Percentiles rank a stretch among this genome's conserved stretches.
These are phyloP conservation scores for Chrysanthemum seticuspe DNA, from an alignment of 129 eudicot species.

Conservation along the genomic window DNA sequence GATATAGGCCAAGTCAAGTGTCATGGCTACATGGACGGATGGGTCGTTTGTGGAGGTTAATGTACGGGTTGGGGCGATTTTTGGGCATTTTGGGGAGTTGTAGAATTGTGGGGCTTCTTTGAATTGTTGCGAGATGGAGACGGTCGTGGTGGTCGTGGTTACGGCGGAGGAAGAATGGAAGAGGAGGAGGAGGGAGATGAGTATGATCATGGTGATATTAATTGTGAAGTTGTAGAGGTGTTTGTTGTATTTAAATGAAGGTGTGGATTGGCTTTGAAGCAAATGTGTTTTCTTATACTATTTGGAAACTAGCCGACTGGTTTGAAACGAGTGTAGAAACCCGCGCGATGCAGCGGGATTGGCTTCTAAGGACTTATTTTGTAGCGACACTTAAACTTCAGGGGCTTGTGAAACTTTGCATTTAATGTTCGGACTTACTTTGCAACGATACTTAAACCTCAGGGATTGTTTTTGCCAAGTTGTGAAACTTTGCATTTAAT, in stretches of 20 bases:
- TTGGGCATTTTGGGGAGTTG: slow-evolving; percentile 36
- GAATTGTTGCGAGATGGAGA: slow-evolving; percentile 34
- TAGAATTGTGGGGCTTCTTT: slow-evolving; percentile 47
- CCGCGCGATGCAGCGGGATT: too few species aligned
- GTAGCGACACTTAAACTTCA: too few species aligned
- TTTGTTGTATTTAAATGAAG: slow-evolving; percentile 18
- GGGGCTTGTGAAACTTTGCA: too few species aligned
- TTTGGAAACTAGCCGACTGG: slow-evolving; percentile 13
- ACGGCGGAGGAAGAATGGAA: slow-evolving; percentile 8
- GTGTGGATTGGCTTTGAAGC: slow-evolving; percentile 27
- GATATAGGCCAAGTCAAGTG: slow-evolving; percentile 56
- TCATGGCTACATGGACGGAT: slow-evolving; percentile 60
- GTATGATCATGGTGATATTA: slow-evolving; percentile 15
- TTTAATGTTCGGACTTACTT: too few species aligned
- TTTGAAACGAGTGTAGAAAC: too few species aligned
- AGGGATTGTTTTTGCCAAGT: too few species aligned
- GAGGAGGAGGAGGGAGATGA: slow-evolving; percentile 27
- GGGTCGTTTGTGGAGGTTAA: neutral
- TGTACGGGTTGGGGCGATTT: neutral
- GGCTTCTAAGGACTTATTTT: too few species aligned
- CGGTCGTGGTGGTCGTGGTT: slow-evolving; percentile 1
- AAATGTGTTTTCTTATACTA: slow-evolving; percentile 10
- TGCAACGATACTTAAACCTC: too few species aligned
- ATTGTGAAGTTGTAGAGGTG: slow-evolving; percentile 20
- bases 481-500: too few species aligned